Evolutionary conservation across 192 early-diverging fungal genomes (phyloP), one percentile per base, ranked within the genome.

Genomic region (Coemansia sp.): DNA sequence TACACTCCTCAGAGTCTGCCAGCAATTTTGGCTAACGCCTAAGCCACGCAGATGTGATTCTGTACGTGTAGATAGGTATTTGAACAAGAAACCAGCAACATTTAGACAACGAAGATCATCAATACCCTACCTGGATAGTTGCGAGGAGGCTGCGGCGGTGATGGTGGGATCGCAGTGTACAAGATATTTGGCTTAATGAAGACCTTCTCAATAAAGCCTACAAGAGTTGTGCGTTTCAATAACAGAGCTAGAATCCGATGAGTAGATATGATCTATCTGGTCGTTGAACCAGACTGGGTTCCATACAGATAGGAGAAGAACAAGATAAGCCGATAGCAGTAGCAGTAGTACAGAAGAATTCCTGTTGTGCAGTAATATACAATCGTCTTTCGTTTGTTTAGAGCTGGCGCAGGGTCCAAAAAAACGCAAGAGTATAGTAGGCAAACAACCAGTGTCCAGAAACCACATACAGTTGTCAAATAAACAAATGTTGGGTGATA

Each of bases 191-290:
- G 76, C 36, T 27, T 55, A 17, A 74, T 79, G 70, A 67, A 79
- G 25, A 79, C 57, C 22, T 79, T 54, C 54, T 79, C 46, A 20
- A 79, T 68, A 57, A 63, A 73, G 14, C 66, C 76, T 79, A 79
- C 64, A 62, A 32, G 24, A 51, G 4, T 22, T 25, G 54, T 5
- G 21, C 10, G 5, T 27, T 25, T 25, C 23, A 10, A 27, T 17
- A 25, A 25, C 54, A 54, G 54, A 27, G 54, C 54, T 54, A 5
- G 39, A 17, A 3, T 9, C 17, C 3, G 3, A 17, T 46, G 17
- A 46, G 39, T 46, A 46, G 39, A 14, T 46, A 17, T 46, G 39
- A 46, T 46, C 3, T 46, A 46, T 17, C 5, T 46, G 14, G 39
- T 4, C 17, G 17, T 46, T 46, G 11, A 17, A 14, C 39, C 17